Percentiles rank a stretch among this genome's conserved stretches.
These are phyloP conservation scores for Lentinula sp. DNA, from an alignment of 768 basidiomycete genomes.

Conservation along the genomic window DNA sequence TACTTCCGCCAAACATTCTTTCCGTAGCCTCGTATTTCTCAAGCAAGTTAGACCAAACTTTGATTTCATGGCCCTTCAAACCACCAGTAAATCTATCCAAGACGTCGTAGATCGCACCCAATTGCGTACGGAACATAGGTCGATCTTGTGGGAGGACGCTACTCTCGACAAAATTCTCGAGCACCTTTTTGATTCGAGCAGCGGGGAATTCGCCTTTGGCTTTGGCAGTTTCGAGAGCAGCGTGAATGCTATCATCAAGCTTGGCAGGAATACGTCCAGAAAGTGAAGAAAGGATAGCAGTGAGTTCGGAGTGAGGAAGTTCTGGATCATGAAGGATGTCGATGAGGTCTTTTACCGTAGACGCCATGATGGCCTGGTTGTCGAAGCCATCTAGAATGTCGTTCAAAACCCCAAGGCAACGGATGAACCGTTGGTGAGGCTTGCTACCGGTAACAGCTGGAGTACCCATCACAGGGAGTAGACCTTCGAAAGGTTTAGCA, in stretches of 20 bases:
- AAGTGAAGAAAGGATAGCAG: slow-evolving; percentile 77
- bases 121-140: slow-evolving; percentile 68
- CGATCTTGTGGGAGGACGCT: slow-evolving; percentile 77
- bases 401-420: slow-evolving; percentile 69
- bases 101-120: slow-evolving; percentile 65
- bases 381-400: slow-evolving; percentile 97
- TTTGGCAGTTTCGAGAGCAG: slow-evolving; percentile 71
- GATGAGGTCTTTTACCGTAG: slow-evolving; percentile 83
- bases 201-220: slow-evolving; percentile 89
- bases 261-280: slow-evolving; percentile 91
- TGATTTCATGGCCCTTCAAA: slow-evolving; percentile 80
- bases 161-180: slow-evolving; percentile 82
- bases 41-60: slow-evolving; percentile 71
- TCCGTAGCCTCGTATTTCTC: slow-evolving; percentile 81
- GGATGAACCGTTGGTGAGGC: slow-evolving; percentile 78
- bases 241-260: slow-evolving; percentile 81
- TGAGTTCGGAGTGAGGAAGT: slow-evolving; percentile 83
- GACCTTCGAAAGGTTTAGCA: slow-evolving; percentile 96
- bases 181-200: slow-evolving; percentile 73
- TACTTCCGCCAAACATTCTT: slow-evolving; percentile 88
- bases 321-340: slow-evolving; percentile 77
- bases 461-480: slow-evolving; percentile 81
- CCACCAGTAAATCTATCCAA: slow-evolving; percentile 79
- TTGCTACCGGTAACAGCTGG: slow-evolving; percentile 86
- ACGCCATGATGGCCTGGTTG: slow-evolving; percentile 86